Evolutionary conservation across 2,329 filamentous ascomycete species (phyloP).

Genomic region (Ophiostoma australiae): DNA sequence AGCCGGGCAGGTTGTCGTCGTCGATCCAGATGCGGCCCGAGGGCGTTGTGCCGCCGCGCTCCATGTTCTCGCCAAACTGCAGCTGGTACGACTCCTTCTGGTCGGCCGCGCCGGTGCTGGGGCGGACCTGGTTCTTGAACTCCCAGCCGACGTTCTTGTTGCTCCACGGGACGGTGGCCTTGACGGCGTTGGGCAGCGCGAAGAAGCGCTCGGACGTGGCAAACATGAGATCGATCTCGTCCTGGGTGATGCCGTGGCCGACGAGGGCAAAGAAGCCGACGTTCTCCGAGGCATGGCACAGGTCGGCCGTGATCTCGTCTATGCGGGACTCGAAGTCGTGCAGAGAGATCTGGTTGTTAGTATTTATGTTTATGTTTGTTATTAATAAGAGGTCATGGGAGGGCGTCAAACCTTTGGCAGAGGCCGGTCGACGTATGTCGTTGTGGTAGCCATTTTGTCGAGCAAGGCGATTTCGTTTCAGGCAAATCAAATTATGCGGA

Average conservation of each 20-base stretch:
- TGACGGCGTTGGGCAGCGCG: conserved; percentile 46
- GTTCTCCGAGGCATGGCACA: conserved; percentile 51
- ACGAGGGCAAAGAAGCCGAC: conserved; percentile 55
- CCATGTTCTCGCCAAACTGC: conserved; percentile 50
- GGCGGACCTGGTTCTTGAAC: conserved; percentile 53
- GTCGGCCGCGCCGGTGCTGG: conserved; percentile 55
- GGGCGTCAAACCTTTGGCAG: conserved; percentile 26
- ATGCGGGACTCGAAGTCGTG: conserved; percentile 49
- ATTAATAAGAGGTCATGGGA: not conserved
- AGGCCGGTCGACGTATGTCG: conserved; percentile 24
- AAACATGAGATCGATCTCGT: conserved; percentile 43
- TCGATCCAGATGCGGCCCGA: conserved; percentile 43
- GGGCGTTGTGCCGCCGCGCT: conserved; percentile 42
- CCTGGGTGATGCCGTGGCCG: conserved; percentile 42
- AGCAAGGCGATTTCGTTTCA: not conserved
- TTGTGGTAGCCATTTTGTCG: conserved; percentile 25
- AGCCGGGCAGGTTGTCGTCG: conserved; percentile 44
- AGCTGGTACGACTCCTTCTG: conserved; percentile 60
- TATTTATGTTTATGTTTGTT: not conserved
- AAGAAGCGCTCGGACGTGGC: conserved; percentile 46
- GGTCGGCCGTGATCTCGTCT: conserved; percentile 48
- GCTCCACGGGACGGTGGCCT: conserved; percentile 51
- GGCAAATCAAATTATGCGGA: not conserved
- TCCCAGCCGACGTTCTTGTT: conserved; percentile 57
- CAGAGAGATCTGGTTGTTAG: conserved; percentile 45